phyloP scores from a whole-genome alignment of 805 yeast genomes.

The Candida glaebosa region DNA sequence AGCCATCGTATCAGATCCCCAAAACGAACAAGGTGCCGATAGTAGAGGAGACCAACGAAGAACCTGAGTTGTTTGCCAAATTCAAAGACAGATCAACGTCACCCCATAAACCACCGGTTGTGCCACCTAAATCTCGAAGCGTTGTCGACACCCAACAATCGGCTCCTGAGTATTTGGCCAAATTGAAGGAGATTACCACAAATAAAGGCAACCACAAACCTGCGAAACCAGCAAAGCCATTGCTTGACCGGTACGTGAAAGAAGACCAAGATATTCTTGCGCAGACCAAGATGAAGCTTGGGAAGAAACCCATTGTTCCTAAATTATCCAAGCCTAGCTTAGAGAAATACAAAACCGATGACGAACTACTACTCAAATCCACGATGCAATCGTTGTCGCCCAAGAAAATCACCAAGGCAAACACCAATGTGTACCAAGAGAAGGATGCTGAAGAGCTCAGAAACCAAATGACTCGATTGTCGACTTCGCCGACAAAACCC shows the following conservation, averaged over 20 bases:
- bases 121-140: neutral
- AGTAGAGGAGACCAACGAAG: neutral
- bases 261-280: conserved; percentile 16
- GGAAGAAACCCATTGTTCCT: conserved; percentile 1
- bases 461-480: conserved; percentile 15
- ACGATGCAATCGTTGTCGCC: neutral
- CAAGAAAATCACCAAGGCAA: neutral
- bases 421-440: conserved; percentile 7
- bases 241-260: conserved; percentile 9
- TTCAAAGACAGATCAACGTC: neutral
- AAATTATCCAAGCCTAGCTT: conserved; percentile 5
- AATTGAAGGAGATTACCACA: neutral
- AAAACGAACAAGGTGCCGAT: neutral
- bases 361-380: neutral
- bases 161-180: neutral
- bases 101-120: neutral
- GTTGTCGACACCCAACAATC: neutral
- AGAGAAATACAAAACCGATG: conserved; percentile 3
- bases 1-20: conserved; percentile 3
- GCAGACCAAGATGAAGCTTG: conserved; percentile 13
- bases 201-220: conserved; percentile 8
- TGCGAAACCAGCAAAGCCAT: conserved; percentile 18
- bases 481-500: conserved; percentile 9
- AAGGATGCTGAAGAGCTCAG: conserved; percentile 15
- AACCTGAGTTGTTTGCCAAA: neutral